Evolutionary conservation across 306 rosid genomes (phyloP).

Genomic region (Chamaecrista fasciculata): DNA sequence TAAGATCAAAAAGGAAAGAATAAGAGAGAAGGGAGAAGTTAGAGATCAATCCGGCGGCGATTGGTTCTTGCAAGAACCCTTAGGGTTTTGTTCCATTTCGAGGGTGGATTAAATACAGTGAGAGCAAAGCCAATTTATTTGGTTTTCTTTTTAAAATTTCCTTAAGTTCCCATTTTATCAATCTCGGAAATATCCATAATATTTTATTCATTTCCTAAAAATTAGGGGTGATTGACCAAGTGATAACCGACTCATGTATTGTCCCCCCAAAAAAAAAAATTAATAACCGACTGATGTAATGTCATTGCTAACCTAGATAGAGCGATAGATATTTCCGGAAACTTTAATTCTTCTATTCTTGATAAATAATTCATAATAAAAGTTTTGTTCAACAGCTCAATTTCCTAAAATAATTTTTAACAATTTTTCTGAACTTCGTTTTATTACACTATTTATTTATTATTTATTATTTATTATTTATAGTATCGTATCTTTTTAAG

Average conservation of each 20-base stretch:
- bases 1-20: slow-evolving; percentile 24
- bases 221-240: slow-evolving; percentile 60
- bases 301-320: not conserved
- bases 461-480: too few relatives aligned
- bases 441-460: too few relatives aligned
- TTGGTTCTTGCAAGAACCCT: slow-evolving; percentile 73
- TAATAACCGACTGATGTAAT: slow-evolving; percentile 39
- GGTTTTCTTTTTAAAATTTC: not conserved
- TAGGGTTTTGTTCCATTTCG: slow-evolving; percentile 75
- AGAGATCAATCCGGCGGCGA: slow-evolving; percentile 76
- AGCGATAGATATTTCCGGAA: too few relatives aligned
- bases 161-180: not conserved
- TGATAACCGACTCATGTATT: slow-evolving; percentile 45
- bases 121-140: not conserved
- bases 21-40: slow-evolving; percentile 15
- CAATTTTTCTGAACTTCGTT: too few relatives aligned
- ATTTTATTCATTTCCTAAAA: slow-evolving; percentile 31
- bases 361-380: too few relatives aligned
- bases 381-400: too few relatives aligned
- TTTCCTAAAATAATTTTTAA: too few relatives aligned
- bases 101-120: slow-evolving; percentile 59
- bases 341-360: too few relatives aligned
- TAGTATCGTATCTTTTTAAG: too few relatives aligned
- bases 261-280: too few relatives aligned
- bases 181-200: slow-evolving; percentile 32